Evolutionary conservation across 2,329 filamentous ascomycete genomes (phyloP), one percentile per base, ranked within the genome.

Genomic region (Epichloe elymi): DNA sequence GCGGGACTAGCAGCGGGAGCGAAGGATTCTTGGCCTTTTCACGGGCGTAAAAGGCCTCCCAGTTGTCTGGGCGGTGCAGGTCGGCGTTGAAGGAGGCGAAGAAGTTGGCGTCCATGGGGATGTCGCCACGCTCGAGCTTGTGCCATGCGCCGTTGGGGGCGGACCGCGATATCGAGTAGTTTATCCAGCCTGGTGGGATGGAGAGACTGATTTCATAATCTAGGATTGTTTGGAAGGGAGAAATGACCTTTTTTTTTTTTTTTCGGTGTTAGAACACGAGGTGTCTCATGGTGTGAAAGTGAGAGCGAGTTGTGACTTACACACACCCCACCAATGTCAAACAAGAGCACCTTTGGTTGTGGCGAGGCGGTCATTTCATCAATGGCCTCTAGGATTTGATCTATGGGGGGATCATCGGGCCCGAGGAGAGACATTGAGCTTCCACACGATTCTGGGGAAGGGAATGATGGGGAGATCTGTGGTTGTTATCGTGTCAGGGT

Each of bases 241-340:
- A 96, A 23, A 85, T 74, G 50, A 96, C 88, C 90, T 95, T 33
- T 4, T 8, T 46, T 15, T 23, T 23, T 23, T 36, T 38, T 36
- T 41, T 23, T 20, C 20, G 7, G 5, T 33, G 33, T n/a, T 39
- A 19, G 7, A 26, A 15, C 39, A 35, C 3, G 23, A 26, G 20
- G n/a, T n/a, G 33, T 17, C 30, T 30, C 30, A 30, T 30, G 10
- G 30, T 30, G 19, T 23, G 20, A 15, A 15, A 14, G 19, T 30
- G 20, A 39, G 20, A 15, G 48, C n/a, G 35, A 37, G 42, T 5
- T 46, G 42, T 49, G 54, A 82, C 88, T 75, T 84, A 95, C 91
- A 75, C 88, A 94, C 59, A 98, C 93, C 55, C 93, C 93, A 39
- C 93, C 93, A 59, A 98, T 93, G 68, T 98, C 93, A 66, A 97